Percentiles rank a stretch among this genome's conserved stretches.
phyloP scores from a whole-genome alignment of 2,329 filamentous ascomycete species.

The Arthroderma sp. region DNA sequence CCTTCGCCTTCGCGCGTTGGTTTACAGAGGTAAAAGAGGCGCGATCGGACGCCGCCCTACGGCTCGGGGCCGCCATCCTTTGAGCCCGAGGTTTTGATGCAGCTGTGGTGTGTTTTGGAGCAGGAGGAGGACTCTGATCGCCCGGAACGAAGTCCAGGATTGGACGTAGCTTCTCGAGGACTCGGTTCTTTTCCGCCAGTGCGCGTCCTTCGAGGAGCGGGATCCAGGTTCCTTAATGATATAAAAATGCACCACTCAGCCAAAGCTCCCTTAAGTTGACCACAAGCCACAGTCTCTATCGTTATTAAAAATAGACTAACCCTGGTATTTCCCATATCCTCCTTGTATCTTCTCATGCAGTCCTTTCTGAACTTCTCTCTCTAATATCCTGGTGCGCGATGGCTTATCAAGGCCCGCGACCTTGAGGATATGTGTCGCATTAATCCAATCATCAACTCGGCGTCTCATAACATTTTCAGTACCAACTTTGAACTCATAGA shows the following conservation, averaged over 20 bases:
- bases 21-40: constrained; percentile 5
- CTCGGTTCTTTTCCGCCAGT: constrained; percentile 74
- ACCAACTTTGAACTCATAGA: constrained; percentile 84
- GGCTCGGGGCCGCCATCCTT: constrained; percentile 38
- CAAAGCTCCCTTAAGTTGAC: not conserved
- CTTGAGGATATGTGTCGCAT: constrained; percentile 97
- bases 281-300: not conserved
- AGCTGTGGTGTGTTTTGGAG: constrained; percentile 70
- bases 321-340: constrained; percentile 97
- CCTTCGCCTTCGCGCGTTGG: not conserved
- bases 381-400: constrained; percentile 82
- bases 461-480: constrained; percentile 92
- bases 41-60: constrained; percentile 2
- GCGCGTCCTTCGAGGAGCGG: constrained; percentile 68
- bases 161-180: constrained; percentile 66
- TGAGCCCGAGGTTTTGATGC: constrained; percentile 68
- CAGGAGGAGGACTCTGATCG: constrained; percentile 77
- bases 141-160: constrained; percentile 87
- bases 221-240: constrained; percentile 75
- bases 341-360: constrained; percentile 96
- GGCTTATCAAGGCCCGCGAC: constrained; percentile 96
- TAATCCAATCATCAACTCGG: constrained; percentile 90
- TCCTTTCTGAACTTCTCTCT: constrained; percentile 93
- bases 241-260: not conserved
- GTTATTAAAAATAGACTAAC: constrained; percentile 29